Evolutionary conservation across 169 alveolate species (phyloP).

Genomic region (Eimeria necatrix): DNA sequence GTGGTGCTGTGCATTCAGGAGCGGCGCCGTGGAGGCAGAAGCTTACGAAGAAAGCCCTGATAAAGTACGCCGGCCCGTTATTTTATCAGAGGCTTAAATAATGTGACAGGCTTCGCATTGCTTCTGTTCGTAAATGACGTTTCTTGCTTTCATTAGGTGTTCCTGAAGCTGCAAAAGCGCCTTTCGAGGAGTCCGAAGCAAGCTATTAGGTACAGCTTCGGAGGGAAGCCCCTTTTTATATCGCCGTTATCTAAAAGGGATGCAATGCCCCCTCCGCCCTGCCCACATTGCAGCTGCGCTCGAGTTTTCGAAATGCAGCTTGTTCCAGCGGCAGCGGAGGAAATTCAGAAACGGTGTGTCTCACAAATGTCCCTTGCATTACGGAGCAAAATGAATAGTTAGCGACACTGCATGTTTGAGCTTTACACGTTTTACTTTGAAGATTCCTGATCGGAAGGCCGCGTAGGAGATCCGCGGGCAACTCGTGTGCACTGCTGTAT

Average conservation of each 20-base stretch:
- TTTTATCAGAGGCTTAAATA: too few relatives aligned
- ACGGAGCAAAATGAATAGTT: neutral
- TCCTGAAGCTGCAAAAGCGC: conserved; percentile 79
- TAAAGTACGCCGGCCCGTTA: neutral
- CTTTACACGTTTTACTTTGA: neutral
- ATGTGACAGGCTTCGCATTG: neutral
- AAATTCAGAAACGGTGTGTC: conserved; percentile 57
- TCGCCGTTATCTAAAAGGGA: neutral
- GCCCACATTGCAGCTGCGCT: conserved; percentile 76
- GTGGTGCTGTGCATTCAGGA: conserved; percentile 6
- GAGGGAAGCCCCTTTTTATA: conserved; percentile 82
- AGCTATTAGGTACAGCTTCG: conserved; percentile 80
- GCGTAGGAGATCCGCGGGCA: neutral
- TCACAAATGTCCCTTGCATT: neutral
- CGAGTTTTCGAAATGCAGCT: conserved; percentile 82
- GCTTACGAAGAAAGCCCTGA: conserved; percentile 72
- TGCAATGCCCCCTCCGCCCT: neutral
- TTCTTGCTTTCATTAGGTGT: conserved; percentile 46
- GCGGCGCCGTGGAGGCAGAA: conserved; percentile 48
- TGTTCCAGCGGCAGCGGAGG: conserved; percentile 77
- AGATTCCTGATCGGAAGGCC: neutral
- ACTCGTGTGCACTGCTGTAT: neutral
- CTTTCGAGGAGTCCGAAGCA: conserved; percentile 76
- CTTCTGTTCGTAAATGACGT: neutral
- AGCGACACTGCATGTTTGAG: neutral